Conservation (phyloP, 345 rosid species). For the Hirschfeldia incana region DNA sequence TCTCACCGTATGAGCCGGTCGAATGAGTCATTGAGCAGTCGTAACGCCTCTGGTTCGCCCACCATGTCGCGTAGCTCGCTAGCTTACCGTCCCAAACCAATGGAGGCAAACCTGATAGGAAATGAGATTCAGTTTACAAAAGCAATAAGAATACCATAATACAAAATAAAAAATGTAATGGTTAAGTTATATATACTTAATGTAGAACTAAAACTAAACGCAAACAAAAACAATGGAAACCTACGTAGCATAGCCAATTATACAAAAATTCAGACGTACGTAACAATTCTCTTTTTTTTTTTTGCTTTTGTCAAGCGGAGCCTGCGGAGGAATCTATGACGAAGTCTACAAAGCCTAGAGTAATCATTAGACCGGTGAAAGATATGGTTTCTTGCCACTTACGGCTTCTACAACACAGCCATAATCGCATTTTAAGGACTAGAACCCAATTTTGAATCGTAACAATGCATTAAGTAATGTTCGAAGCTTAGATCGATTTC, state of each 20-base stretch:
- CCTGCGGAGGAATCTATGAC: neutral
- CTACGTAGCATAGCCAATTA: neutral
- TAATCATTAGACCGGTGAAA: neutral
- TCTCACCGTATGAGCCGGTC: constrained; percentile 86
- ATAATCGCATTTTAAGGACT: neutral
- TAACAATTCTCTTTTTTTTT: neutral
- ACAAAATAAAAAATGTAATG: neutral
- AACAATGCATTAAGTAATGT: neutral
- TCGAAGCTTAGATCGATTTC: too few species aligned
- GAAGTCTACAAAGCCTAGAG: neutral
- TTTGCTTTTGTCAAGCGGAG: too few species aligned
- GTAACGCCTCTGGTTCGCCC: constrained; percentile 58
- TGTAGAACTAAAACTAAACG: neutral
- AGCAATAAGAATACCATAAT: neutral
- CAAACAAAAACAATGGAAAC: neutral
- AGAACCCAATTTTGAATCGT: neutral
- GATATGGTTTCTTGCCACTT: neutral
- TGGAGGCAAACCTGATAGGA: constrained; percentile 44
- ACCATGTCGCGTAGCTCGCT: constrained; percentile 57
- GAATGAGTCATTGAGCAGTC: constrained; percentile 80
- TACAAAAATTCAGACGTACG: neutral
- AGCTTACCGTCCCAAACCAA: constrained; percentile 60
- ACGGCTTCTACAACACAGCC: neutral
- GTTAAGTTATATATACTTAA: neutral
- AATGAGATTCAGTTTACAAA: constrained; percentile 21